These are phyloP conservation scores for Eutrema salsugineum DNA, from an alignment of 441 rosid species.

Conservation along the genomic window DNA sequence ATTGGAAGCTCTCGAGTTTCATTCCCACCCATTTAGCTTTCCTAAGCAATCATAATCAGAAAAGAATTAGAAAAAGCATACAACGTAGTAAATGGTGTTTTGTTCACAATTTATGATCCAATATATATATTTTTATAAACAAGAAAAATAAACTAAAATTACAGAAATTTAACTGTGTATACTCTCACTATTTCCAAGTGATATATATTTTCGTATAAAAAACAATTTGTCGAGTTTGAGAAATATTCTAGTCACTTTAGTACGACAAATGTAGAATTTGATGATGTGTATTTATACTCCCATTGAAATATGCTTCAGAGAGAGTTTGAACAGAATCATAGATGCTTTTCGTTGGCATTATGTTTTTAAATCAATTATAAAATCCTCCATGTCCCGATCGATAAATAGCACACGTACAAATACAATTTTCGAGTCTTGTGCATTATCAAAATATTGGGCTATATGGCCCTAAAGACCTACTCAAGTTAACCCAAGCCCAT, in stretches of 20 bases:
- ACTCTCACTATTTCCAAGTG: neutral
- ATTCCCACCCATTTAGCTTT: neutral
- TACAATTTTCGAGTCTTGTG: neutral
- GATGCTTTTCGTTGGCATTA: slow-evolving; percentile 21
- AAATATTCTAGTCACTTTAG: neutral
- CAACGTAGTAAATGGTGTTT: neutral
- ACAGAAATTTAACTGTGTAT: neutral
- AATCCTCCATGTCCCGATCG: neutral
- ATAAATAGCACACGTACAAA: neutral
- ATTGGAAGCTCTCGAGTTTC: slow-evolving; percentile 34
- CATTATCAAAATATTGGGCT: neutral
- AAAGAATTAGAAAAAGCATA: neutral
- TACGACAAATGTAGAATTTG: neutral
- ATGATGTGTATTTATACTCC: slow-evolving; percentile 4
- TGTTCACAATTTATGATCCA: neutral
- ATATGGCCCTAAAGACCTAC: neutral
- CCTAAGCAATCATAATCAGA: neutral
- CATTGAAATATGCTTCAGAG: slow-evolving; percentile 11
- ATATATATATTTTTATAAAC: neutral
- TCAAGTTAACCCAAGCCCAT: neutral
- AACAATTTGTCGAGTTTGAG: neutral
- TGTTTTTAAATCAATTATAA: neutral
- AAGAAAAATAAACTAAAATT: neutral
- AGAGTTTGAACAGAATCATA: neutral
- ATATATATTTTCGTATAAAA: neutral